Percentiles rank a stretch among this genome's conserved stretches.
These are phyloP conservation scores for Vicia villosa DNA, from an alignment of 306 rosid species.

Conservation along the genomic window DNA sequence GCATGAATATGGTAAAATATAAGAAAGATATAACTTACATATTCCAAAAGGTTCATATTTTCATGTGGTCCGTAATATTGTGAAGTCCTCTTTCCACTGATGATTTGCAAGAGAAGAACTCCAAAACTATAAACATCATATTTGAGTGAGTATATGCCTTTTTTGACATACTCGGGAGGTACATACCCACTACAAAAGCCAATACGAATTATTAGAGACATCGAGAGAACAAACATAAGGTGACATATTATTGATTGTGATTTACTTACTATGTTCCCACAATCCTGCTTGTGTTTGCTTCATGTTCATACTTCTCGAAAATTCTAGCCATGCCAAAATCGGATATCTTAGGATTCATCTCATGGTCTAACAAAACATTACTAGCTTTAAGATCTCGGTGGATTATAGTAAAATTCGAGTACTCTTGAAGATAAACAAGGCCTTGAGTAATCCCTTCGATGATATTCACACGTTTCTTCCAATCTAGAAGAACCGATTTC, in stretches of 20 bases:
- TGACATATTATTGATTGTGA: background rate
- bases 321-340: slow-evolving; percentile 76
- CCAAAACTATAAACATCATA: slow-evolving; percentile 49
- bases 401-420: slow-evolving; percentile 70
- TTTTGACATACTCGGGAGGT: slow-evolving; percentile 62
- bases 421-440: slow-evolving; percentile 75
- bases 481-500: slow-evolving; percentile 44
- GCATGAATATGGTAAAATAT: background rate
- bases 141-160: slow-evolving; percentile 64
- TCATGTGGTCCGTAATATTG: slow-evolving; percentile 47
- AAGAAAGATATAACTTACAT: slow-evolving; percentile 44
- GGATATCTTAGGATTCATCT: slow-evolving; percentile 64
- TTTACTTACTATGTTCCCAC: slow-evolving; percentile 66
- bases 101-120: slow-evolving; percentile 66
- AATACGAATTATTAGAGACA: slow-evolving; percentile 27
- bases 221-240: background rate
- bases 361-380: slow-evolving; percentile 55
- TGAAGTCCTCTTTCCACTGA: slow-evolving; percentile 57
- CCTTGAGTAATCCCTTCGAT: slow-evolving; percentile 75
- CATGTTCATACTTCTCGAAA: slow-evolving; percentile 54
- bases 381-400: slow-evolving; percentile 73
- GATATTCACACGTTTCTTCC: slow-evolving; percentile 54
- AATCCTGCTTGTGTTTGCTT: slow-evolving; percentile 64
- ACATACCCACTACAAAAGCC: slow-evolving; percentile 56
- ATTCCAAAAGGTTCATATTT: slow-evolving; percentile 55